Evolutionary conservation across 345 rosid species (phyloP), one percentile per base, ranked within the genome.

Genomic region (Salix purpurea): DNA sequence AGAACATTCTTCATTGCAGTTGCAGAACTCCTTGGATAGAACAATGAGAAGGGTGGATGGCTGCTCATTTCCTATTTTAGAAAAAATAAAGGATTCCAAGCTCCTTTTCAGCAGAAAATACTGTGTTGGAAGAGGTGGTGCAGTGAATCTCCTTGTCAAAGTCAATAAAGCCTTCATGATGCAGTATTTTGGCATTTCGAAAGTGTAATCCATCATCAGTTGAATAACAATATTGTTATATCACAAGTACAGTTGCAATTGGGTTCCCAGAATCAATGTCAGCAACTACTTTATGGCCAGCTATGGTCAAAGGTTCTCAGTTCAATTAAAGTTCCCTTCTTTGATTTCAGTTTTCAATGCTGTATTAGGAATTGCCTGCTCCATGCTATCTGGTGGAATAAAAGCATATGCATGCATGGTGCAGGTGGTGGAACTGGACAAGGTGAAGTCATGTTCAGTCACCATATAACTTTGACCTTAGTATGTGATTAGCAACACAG

Each of bases 21-120:
- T 74, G 97, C 97, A 8, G 97, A 95, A 77, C 93, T 93, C 79
- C 93, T 90, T 12, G 94, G 89, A 39, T 95, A 93, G 86, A 90
- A 80, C 85, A 85, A 90, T 26, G 97, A 64, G 92, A 91, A 39
- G 97, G 91, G 85, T 95, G 99, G 93, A 89, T 93, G 97, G 88
- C 91, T 68, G 80, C 94, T 23, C 91, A 62, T 76, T 91, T 88
- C 86, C 87, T 90, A 11, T 94, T 91, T 83, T 90, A 85, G 79
- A 94, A 88, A 87, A 94, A 94, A 70, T 88, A 89, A 90, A 73
- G 7, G 11, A 5, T 21, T 40, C 7, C 19, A 28, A n/a, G 19
- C 19, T 24, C 54, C 61, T 64, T 44, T 61, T 13, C n/a, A 18
- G 76, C 23, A n/a, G 42, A 13, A 4, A 9, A 28, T 19, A 37